Percentiles rank a stretch among this genome's conserved stretches.
Conservation (phyloP, 2,329 filamentous ascomycete genomes). For the Didymella exigua region DNA sequence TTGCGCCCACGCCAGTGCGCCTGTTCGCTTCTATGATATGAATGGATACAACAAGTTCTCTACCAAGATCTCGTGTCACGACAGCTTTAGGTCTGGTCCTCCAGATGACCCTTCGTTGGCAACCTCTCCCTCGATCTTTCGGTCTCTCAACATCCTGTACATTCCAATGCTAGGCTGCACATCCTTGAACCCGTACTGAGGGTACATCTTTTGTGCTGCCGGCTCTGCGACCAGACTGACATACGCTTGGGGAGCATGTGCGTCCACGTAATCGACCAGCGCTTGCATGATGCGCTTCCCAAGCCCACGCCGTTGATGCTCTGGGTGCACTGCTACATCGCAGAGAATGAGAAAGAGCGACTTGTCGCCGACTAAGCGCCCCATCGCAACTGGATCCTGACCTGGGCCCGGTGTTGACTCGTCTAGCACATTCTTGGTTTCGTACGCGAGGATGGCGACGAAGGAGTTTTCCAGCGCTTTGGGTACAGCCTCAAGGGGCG, state of each 20-base stretch:
- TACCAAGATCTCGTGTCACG: neutral
- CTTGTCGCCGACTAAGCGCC: constrained; percentile 58
- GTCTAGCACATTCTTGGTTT: constrained; percentile 31
- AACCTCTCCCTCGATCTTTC: constrained; percentile 22
- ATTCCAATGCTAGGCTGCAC: constrained; percentile 40
- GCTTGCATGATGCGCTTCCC: constrained; percentile 54
- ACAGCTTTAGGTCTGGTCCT: neutral
- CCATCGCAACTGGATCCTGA: constrained; percentile 54
- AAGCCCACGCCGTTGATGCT: constrained; percentile 56
- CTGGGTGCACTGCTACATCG: constrained; percentile 58
- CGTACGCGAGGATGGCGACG: constrained; percentile 33
- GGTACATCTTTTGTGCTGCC: constrained; percentile 54
- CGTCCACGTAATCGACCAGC: constrained; percentile 51
- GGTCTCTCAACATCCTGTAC: constrained; percentile 32
- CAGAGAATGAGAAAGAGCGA: constrained; percentile 59
- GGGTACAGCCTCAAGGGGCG: constrained; percentile 34
- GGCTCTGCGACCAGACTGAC: constrained; percentile 56
- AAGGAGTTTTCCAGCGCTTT: constrained; percentile 36
- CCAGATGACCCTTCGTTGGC: constrained; percentile 6
- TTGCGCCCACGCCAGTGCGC: neutral
- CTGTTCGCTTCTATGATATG: neutral
- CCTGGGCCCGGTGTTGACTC: constrained; percentile 23
- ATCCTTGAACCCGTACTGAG: constrained; percentile 55
- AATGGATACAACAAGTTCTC: neutral
- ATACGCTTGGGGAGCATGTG: constrained; percentile 51